Percentiles rank a stretch among this genome's conserved stretches.
Conservation (phyloP, 2,329 filamentous ascomycete genomes). For the Fusarium paranaense region DNA sequence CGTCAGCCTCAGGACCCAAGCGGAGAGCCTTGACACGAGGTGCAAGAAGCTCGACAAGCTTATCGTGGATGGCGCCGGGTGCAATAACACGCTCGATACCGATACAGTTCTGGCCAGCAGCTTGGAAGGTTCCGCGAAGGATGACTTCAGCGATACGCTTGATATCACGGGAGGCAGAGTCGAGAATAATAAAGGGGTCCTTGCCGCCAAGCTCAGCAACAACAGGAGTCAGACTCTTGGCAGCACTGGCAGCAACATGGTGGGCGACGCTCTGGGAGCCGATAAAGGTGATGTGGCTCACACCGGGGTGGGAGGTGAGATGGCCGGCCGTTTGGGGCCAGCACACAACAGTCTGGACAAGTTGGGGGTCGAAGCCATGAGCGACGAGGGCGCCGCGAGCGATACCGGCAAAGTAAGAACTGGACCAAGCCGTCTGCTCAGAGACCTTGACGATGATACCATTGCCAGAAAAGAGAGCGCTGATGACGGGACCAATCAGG, state of each 20-base stretch:
- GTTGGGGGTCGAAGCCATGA: conserved; percentile 83
- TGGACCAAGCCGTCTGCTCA: conserved; percentile 95
- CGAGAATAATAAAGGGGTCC: conserved; percentile 89
- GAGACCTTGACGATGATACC: conserved; percentile 93
- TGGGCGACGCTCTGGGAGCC: conserved; percentile 89
- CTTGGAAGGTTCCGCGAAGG: conserved; percentile 93
- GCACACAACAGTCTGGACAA: conserved; percentile 88
- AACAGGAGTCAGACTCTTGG: conserved; percentile 86
- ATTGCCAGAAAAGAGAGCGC: conserved; percentile 90
- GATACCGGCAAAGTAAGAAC: conserved; percentile 83
- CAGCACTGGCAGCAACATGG: conserved; percentile 86
- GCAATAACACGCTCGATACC: conserved; percentile 94
- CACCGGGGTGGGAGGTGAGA: conserved; percentile 84
- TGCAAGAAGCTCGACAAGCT: conserved; percentile 76
- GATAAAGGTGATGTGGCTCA: conserved; percentile 95
- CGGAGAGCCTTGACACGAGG: conserved; percentile 80
- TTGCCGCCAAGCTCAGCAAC: conserved; percentile 95
- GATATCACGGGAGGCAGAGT: conserved; percentile 76
- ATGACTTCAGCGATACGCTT: conserved; percentile 82
- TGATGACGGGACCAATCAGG: conserved; percentile 89
- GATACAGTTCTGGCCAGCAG: conserved; percentile 96
- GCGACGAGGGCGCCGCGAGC: conserved; percentile 81
- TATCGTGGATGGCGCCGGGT: conserved; percentile 79
- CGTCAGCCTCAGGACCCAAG: conserved; percentile 81
- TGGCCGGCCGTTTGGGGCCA: conserved; percentile 86